Conservation (phyloP, 2,329 filamentous ascomycete species). For the Hyphodiscus sp. region DNA sequence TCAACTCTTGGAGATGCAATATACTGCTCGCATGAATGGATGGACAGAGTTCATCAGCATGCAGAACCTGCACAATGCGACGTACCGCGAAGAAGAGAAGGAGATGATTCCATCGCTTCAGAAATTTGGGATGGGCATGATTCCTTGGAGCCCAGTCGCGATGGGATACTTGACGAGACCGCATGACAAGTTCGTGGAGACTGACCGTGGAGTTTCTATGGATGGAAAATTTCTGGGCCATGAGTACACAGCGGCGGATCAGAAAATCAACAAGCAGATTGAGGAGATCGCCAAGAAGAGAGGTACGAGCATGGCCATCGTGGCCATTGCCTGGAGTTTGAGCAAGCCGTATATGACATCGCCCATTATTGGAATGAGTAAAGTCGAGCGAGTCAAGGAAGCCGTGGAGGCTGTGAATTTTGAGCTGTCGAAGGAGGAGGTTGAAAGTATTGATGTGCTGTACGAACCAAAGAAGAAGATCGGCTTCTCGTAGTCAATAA, state of each 20-base stretch:
- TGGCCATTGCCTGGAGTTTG: slow-evolving; percentile 52
- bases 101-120: slow-evolving; percentile 26
- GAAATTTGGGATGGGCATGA: slow-evolving; percentile 30
- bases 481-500: neutral
- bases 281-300: slow-evolving; percentile 44
- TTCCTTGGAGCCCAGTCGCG: slow-evolving; percentile 34
- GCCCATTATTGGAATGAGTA: slow-evolving; percentile 48
- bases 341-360: slow-evolving; percentile 28
- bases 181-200: slow-evolving; percentile 11
- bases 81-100: slow-evolving; percentile 53
- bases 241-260: slow-evolving; percentile 19
- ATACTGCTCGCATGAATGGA: slow-evolving; percentile 32
- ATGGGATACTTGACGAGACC: slow-evolving; percentile 23
- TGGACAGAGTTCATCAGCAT: slow-evolving; percentile 57
- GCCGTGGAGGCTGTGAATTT: slow-evolving; percentile 37
- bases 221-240: slow-evolving; percentile 12
- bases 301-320: slow-evolving; percentile 50
- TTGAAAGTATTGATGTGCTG: slow-evolving; percentile 45
- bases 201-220: slow-evolving; percentile 11
- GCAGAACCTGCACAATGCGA: slow-evolving; percentile 52
- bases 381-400: slow-evolving; percentile 45
- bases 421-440: slow-evolving; percentile 45
- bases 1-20: slow-evolving; percentile 34
- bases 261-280: slow-evolving; percentile 19
- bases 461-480: slow-evolving; percentile 39